Conservation (phyloP, 306 rosid genomes). For the Prunus davidiana region DNA sequence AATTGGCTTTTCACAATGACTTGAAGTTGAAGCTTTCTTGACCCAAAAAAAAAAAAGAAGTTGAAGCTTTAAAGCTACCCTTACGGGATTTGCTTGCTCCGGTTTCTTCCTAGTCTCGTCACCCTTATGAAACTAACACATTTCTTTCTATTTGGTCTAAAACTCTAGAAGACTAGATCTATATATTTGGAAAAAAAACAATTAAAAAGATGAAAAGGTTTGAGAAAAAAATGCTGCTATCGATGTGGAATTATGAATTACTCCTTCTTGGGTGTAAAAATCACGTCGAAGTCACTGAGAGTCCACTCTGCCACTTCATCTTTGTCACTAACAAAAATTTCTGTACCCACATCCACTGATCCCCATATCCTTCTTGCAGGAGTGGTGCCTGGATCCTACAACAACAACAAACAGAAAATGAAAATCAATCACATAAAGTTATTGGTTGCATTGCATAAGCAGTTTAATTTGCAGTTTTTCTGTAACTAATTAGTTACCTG, state of each 20-base stretch:
- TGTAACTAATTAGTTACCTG: constrained; percentile 37
- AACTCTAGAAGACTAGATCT: background rate
- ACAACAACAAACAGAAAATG: background rate
- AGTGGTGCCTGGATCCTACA: constrained; percentile 61
- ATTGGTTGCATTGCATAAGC: background rate
- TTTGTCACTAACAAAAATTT: constrained; percentile 59
- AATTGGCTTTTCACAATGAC: constrained; percentile 6
- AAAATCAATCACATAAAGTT: background rate
- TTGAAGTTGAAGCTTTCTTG: background rate
- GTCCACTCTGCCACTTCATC: constrained; percentile 83
- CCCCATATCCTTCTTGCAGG: constrained; percentile 74
- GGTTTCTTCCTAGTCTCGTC: background rate
- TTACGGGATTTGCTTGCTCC: background rate
- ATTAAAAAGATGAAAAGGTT: background rate
- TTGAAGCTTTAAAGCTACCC: background rate
- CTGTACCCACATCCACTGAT: constrained; percentile 70
- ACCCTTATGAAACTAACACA: background rate
- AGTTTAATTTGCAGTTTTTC: background rate
- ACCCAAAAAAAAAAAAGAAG: background rate
- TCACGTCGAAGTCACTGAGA: constrained; percentile 56
- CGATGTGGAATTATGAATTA: background rate
- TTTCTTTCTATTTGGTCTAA: background rate
- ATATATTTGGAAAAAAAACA: background rate
- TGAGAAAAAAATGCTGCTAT: background rate
- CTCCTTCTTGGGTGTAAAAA: constrained; percentile 18